Evolutionary conservation across 768 basidiomycete genomes (phyloP), one percentile per base, ranked within the genome.

Genomic region (Lactarius vividus): DNA sequence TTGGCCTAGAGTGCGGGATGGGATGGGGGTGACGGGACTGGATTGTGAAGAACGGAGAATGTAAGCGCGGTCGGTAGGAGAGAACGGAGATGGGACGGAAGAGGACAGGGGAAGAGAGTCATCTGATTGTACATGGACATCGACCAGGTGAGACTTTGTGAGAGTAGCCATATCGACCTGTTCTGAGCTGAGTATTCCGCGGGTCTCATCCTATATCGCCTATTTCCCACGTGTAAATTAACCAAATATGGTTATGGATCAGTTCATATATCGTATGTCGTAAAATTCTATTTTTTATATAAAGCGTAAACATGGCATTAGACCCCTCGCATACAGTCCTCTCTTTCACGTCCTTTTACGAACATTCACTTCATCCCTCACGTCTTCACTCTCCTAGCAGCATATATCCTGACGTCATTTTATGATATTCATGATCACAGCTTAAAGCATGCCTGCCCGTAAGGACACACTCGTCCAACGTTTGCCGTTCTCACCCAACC

Each of bases 21-120:
- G 10, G 18, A 23, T 11, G 28, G 57, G 62, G n/a, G 28, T 59
- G 52, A 46, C 28, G 29, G 61, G 23, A 42, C 29, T 52, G 13
- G 9, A 31, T 11, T 62, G 37, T 20, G 65, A 66, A 3, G 61
- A 53, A 1, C 23, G 61, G 46, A 63, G 61, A 6, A 61, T 63
- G 55, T 52, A 63, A 39, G 62, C 33, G 18, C 62, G 59, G 40
- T 70, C 69, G 39, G 64, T 23, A 26, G 61, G 28, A 23, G 69
- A 56, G 33, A 70, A 70, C 18, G 69, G 69, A 37, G 69, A 54
- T 13, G 69, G 69, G 28, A 70, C 52, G 5, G 69, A 58, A 13
- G 67, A 53, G 11, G 69, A 40, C 0, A 70, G 37, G 26, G 58
- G 15, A 40, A 62, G 39, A 10, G 28, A 37, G 5, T 70, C 63